These are phyloP conservation scores for Penicillium canariense DNA, from an alignment of 495 filamentous ascomycete species.

Conservation along the genomic window DNA sequence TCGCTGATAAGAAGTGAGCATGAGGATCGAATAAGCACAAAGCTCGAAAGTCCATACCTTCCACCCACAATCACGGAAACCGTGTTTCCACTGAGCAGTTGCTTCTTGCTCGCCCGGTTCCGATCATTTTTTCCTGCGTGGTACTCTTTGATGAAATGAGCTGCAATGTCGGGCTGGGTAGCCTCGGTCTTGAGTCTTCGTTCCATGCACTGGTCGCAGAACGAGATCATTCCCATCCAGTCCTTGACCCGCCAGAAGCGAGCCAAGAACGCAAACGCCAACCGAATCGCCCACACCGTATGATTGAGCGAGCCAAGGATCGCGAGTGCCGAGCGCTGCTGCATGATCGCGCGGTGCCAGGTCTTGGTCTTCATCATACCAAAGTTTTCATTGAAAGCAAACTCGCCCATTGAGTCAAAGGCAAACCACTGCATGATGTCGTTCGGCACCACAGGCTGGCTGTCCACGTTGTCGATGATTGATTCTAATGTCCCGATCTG, in stretches of 20 bases:
- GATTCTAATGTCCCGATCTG: neutral
- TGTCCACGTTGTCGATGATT: neutral
- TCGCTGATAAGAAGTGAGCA: conserved; percentile 21
- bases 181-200: conserved; percentile 21
- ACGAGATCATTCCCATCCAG: conserved; percentile 32
- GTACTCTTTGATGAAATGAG: conserved; percentile 35
- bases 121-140: conserved; percentile 17
- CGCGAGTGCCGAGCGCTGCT: conserved; percentile 6
- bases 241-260: conserved; percentile 25
- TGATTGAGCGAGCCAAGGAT: conserved; percentile 34
- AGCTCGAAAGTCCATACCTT: neutral
- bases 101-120: neutral
- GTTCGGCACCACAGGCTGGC: conserved; percentile 10
- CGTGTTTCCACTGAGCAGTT: neutral
- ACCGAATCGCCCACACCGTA: conserved; percentile 34
- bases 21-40: neutral
- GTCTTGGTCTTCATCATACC: conserved; percentile 31
- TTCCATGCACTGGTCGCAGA: conserved; percentile 33
- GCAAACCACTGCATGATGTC: conserved; percentile 36
- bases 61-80: neutral
- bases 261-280: conserved; percentile 29
- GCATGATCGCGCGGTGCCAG: conserved; percentile 19
- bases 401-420: conserved; percentile 46
- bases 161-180: conserved; percentile 24
- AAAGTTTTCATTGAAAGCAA: conserved; percentile 40